phyloP scores from a whole-genome alignment of 2,329 filamentous ascomycete species.

The Pyrenochaeta sp. region DNA sequence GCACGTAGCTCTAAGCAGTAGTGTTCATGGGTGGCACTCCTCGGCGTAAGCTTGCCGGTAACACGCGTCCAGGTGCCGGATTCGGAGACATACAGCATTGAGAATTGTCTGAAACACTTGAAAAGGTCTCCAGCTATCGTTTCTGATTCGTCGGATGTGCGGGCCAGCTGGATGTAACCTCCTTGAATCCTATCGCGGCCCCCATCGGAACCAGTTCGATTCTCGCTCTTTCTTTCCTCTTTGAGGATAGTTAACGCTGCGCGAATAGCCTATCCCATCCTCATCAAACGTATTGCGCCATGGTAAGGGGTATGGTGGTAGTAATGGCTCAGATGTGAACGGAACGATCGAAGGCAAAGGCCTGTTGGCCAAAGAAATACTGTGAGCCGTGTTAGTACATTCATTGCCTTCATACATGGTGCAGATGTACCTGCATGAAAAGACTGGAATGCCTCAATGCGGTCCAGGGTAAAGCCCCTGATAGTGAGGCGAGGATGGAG shows the following conservation, averaged over 20 bases:
- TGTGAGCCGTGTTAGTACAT: slow-evolving; percentile 13
- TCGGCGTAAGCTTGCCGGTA: slow-evolving; percentile 2
- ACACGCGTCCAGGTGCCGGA: neutral
- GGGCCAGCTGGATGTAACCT: slow-evolving; percentile 10
- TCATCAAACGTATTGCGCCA: neutral
- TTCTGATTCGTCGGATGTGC: slow-evolving; percentile 3
- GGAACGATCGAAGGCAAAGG: neutral
- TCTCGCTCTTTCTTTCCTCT: neutral
- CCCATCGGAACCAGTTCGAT: neutral
- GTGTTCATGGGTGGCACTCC: neutral
- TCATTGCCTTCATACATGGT: neutral
- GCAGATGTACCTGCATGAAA: slow-evolving; percentile 6
- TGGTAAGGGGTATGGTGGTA: neutral
- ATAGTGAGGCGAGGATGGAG: slow-evolving; percentile 17
- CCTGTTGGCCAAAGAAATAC: slow-evolving; percentile 14
- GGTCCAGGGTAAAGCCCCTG: slow-evolving; percentile 11
- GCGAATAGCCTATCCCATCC: neutral
- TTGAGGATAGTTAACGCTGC: neutral
- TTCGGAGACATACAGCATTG: neutral
- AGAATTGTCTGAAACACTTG: slow-evolving; percentile 2
- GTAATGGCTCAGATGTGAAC: slow-evolving; percentile 6
- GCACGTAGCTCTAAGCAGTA: neutral
- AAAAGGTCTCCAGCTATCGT: neutral
- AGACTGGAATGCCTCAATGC: slow-evolving; percentile 14
- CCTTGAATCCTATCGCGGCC: neutral